phyloP scores from a whole-genome alignment of 345 rosid genomes.

The Hevea brasiliensis region DNA sequence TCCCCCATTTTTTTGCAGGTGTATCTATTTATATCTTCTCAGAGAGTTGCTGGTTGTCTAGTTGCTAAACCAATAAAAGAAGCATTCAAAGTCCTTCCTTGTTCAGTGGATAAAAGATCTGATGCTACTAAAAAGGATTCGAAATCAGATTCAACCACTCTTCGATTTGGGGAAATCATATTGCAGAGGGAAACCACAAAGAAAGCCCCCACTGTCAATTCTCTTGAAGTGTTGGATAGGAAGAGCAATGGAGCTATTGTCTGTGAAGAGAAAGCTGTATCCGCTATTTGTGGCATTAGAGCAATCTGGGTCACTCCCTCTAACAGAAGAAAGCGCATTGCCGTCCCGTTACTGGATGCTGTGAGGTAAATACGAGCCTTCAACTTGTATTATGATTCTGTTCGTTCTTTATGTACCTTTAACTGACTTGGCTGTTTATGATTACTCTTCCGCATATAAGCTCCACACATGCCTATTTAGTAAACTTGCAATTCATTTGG shows the following conservation, averaged over 20 bases:
- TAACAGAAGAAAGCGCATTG: slow-evolving; percentile 75
- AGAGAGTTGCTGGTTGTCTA: slow-evolving; percentile 67
- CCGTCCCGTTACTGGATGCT: slow-evolving; percentile 67
- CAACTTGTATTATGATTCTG: not conserved
- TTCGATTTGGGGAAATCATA: slow-evolving; percentile 60
- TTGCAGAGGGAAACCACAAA: slow-evolving; percentile 56
- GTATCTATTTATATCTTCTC: slow-evolving; percentile 58
- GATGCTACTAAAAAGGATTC: slow-evolving; percentile 24
- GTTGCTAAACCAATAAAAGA: slow-evolving; percentile 78
- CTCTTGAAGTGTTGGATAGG: slow-evolving; percentile 23
- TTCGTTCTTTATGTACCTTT: not conserved
- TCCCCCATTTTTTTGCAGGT: slow-evolving; percentile 45
- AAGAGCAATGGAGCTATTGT: slow-evolving; percentile 44
- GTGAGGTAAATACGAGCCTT: slow-evolving; percentile 48
- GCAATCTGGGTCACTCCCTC: slow-evolving; percentile 89
- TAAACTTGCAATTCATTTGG: not conserved
- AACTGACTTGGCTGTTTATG: not conserved
- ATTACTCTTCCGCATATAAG: not conserved
- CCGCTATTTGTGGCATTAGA: slow-evolving; percentile 73
- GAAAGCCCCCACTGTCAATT: slow-evolving; percentile 28
- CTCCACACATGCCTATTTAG: not conserved
- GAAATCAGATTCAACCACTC: slow-evolving; percentile 41
- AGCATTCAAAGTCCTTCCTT: slow-evolving; percentile 60
- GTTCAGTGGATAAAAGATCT: slow-evolving; percentile 27
- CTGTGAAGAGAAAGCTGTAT: slow-evolving; percentile 55